Base-by-base conservation (phyloP, 768 basidiomycete species). In the Baorangia bicolor region DNA sequence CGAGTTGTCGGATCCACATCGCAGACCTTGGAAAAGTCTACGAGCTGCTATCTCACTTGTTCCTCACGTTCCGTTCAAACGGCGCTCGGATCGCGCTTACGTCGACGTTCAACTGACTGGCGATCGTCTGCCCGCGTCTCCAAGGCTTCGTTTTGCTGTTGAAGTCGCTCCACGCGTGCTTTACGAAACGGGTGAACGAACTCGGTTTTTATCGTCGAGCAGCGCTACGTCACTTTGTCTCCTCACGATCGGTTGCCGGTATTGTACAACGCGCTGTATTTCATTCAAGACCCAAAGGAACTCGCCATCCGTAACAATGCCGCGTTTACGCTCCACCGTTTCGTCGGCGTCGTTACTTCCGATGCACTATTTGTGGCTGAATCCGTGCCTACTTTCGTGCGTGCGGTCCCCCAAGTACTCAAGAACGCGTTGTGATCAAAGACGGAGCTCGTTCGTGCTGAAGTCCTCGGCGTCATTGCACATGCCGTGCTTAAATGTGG, bases 201-300 rank as follows among this genome's bases (percentile, higher is more conserved):
- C 91, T 94, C 3, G 93, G 98, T 69, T 98, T 97, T 61, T 90
- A 95, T 54, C 80, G 83, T 25, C 69, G 93, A 94, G 57, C 73
- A 69, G 0, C 50, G 80, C 18, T 82, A 87, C 67, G 60, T 67
- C 45, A 70, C 74, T 0, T 66, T 94, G 6, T 76, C 81, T 0
- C 69, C 74, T 2, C 67, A 75, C 1, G 80, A 88, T 31, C 98
- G 96, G 97, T 69, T 89, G 30, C 90, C 94, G 1, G 56, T 98
- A 41, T 69, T 96, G 2, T 84, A 91, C 75, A 94, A 92, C 69
- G 81, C 86, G 74, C 76, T 98, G 16, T 81, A 84, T 74, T 92
- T 85, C 75, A 82, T 98, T 45, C 93, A 94, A 68, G 94, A 98
- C 68, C 82, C 88, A 1, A 85, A 86, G 12, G 97, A 98, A 68